Evolutionary conservation across 1,284 basidiomycete species (phyloP).

Genomic region (Austroboletus novae-zelandiae): DNA sequence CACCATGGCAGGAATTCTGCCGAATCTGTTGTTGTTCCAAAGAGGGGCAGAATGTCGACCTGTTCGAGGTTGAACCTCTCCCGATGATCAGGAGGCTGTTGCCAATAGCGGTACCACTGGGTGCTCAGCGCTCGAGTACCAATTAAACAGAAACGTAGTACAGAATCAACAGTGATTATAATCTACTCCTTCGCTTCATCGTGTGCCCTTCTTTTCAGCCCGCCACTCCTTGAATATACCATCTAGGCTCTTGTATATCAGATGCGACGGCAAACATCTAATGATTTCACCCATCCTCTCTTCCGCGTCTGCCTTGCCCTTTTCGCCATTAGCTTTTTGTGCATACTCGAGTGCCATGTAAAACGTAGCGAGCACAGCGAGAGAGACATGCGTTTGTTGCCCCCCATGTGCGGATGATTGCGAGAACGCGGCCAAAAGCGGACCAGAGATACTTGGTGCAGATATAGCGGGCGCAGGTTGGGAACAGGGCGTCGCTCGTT

Average conservation of each 20-base stretch:
- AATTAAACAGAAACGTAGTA: too few relatives aligned
- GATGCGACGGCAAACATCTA: slow-evolving; percentile 77
- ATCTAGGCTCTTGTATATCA: slow-evolving; percentile 87
- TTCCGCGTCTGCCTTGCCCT: slow-evolving; percentile 69
- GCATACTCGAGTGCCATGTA: slow-evolving; percentile 82
- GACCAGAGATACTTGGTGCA: slow-evolving; percentile 58
- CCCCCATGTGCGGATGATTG: slow-evolving; percentile 75
- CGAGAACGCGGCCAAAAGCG: slow-evolving; percentile 65
- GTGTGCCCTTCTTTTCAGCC: slow-evolving; percentile 70
- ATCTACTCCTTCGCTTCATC: slow-evolving; percentile 21
- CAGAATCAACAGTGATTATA: slow-evolving; percentile 1
- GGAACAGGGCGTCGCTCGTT: slow-evolving; percentile 72
- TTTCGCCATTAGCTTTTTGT: slow-evolving; percentile 62
- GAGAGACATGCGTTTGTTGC: slow-evolving; percentile 90
- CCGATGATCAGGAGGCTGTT: too few relatives aligned
- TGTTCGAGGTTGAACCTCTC: too few relatives aligned
- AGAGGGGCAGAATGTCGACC: too few relatives aligned
- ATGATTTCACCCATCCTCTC: slow-evolving; percentile 86
- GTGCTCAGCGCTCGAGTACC: too few relatives aligned
- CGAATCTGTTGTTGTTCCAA: too few relatives aligned
- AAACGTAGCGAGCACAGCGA: slow-evolving; percentile 90
- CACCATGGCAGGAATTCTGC: too few relatives aligned
- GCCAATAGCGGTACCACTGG: too few relatives aligned
- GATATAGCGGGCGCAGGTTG: slow-evolving; percentile 58
- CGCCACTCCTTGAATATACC: slow-evolving; percentile 92